Base-by-base conservation (phyloP, 345 rosid species). In the Citrus glauca region DNA sequence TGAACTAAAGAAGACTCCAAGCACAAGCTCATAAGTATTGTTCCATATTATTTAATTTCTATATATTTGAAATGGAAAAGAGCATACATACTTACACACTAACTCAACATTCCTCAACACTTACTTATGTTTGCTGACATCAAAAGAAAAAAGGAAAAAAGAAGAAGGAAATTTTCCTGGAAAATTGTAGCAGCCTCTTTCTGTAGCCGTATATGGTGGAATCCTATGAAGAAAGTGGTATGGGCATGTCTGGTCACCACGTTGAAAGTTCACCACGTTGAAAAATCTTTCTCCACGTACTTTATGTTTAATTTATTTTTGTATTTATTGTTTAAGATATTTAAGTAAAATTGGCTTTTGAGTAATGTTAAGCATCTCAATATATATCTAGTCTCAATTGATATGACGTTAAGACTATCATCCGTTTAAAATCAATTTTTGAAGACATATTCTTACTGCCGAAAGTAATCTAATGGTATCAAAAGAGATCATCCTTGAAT, bases 191-290 rank as follows among this genome's bases (percentile, higher is more conserved):
- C 56, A 62, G 76, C 56, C 55, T 17, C 76, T 17, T 71, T 60
- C 53, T 37, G 27, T 10, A 56, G 65, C 17, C 59, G 59, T 17
- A 27, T 62, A 48, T 62, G 11, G 69, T 74, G 69, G 77, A 57
- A 74, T 74, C 60, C 77, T 28, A 74, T 33, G 40, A 45, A 63
- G 69, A 74, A 61, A 74, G 77, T 63, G 77, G 77, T 20, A 30
- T 25, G 8, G 20, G 77, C 77, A 62, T 45, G 77, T 63, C 42
- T 74, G 77, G 45, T 19, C n/a, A n/a, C n/a, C n/a, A n/a, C n/a
- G n/a, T n/a, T n/a, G n/a, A n/a, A n/a, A n/a, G n/a, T 25, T 25
- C 69, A 63, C 22, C 4, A 30, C 33, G 2, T 27, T 38, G 24
- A 59, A 60, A 13, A 56, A 50, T 33, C 17, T 24, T 57, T 59